Evolutionary conservation across 2,329 filamentous ascomycete genomes (phyloP), one percentile per base, ranked within the genome.

Genomic region (Myotisia sp.): DNA sequence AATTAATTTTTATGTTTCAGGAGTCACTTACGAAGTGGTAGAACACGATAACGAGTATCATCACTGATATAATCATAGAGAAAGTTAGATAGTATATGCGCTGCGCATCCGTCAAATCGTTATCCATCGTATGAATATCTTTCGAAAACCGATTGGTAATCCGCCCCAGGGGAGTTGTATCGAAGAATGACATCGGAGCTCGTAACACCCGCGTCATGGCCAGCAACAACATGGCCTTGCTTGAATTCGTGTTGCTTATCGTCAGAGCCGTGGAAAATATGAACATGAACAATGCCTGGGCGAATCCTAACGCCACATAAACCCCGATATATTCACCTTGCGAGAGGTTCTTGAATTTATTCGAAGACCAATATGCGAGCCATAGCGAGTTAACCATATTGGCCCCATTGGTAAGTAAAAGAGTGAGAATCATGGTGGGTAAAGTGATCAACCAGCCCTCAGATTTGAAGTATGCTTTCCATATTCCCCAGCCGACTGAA

Each of bases 71-170:
- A 44, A 93, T 85, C 70, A 79, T 83, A 24, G 73, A 77, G 46
- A 92, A 60, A 1, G 84, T 93, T 47, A 94, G 63, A 47, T 86
- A 78, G 62, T 87, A 94, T 76, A 94, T 92, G 44, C 87, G 75
- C 59, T 94, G 83, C 3, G 83, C 79, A 48, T 94, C 87, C 0
- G 79, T 79, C 27, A 94, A 62, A 38, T 76, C 83, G 55, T 93
- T 93, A 60, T 95, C 90, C 84, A 95, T 92, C 37, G 90, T 83
- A 50, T 94, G 84, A 26, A 95, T 81, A 50, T 98, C 90, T 46
- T 87, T 79, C 20, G 84, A 92, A 59, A 95, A 95, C 10, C 90
- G 81, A 55, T 95, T 95, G 14, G 85, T 93, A 54, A 95, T 94
- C 23, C 87, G 79, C 13, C 90, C 90, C 1, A 95, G 69, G 0